Evolutionary conservation across 139 green algal species (phyloP).

Genomic region (Pleodorina starrii): DNA sequence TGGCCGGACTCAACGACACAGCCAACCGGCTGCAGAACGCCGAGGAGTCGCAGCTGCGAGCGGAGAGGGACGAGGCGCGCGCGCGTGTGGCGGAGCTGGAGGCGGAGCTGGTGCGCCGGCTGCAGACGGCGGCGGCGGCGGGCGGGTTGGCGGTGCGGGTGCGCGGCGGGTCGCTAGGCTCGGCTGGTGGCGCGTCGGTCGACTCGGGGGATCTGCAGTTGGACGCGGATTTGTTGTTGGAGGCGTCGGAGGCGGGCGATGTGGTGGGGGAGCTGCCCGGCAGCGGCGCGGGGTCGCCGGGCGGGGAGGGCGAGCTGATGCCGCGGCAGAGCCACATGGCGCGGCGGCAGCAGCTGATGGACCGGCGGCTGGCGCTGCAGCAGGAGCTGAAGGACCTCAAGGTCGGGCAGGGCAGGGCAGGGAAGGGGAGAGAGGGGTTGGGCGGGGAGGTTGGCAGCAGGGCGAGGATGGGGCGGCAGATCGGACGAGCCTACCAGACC

Average conservation of each 20-base stretch:
- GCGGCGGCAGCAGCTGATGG: conserved; percentile 39
- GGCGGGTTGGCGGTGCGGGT: no score
- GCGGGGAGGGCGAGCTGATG: neutral
- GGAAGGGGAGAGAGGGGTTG: neutral
- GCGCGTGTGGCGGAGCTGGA: conserved; percentile 19
- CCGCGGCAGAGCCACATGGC: conserved; percentile 10
- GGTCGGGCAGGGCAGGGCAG: neutral
- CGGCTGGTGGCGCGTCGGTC: neutral
- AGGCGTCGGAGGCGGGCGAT: neutral
- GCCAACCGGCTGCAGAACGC: conserved; percentile 39
- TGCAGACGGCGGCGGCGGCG: neutral
- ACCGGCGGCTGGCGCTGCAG: conserved; percentile 11
- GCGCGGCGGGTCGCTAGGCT: neutral
- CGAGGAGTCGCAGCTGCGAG: conserved; percentile 23
- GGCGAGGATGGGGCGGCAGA: neutral
- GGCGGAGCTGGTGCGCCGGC: neutral
- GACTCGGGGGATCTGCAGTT: neutral
- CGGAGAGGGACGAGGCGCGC: conserved; percentile 23
- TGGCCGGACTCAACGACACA: conserved; percentile 37
- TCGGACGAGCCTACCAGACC: no score
- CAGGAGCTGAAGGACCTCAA: conserved; percentile 42
- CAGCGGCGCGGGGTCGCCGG: neutral
- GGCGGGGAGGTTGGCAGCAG: neutral
- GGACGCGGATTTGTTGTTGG: neutral
- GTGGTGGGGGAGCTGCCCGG: neutral